A percentile compares a stretch with the other conserved stretches of the same genome.
phyloP scores from a whole-genome alignment of 2,329 filamentous ascomycete genomes.

The Drechslera avenae region DNA sequence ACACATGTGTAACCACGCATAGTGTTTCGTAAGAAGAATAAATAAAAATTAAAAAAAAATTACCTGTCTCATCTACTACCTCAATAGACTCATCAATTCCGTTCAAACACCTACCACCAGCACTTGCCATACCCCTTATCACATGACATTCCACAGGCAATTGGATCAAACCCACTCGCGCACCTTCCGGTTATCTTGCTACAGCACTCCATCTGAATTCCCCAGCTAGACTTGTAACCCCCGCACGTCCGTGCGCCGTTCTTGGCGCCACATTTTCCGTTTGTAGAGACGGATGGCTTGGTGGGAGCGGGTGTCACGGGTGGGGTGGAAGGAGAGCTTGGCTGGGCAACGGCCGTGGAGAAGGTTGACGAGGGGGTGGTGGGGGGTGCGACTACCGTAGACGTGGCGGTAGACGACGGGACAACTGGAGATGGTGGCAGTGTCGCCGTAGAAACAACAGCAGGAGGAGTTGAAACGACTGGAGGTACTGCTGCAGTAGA shows the following conservation, averaged over 20 bases:
- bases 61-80: no score
- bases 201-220: conserved; percentile 33
- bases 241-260: conserved; percentile 32
- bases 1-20: no score
- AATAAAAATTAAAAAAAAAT: no score
- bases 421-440: conserved; percentile 9
- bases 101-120: conserved; percentile 19
- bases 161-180: conserved; percentile 17
- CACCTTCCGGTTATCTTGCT: conserved; percentile 28
- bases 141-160: conserved; percentile 34
- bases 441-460: conserved; percentile 24
- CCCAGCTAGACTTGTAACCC: conserved; percentile 30
- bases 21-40: no score
- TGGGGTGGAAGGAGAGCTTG: conserved; percentile 23
- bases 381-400: neutral
- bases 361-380: conserved; percentile 4
- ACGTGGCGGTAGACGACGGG: neutral
- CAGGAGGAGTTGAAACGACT: conserved; percentile 17
- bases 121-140: conserved; percentile 38
- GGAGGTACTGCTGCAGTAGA: conserved; percentile 2
- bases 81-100: no score
- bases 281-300: conserved; percentile 20
- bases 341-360: conserved; percentile 10
- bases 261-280: conserved; percentile 33
- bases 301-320: conserved; percentile 18